Evolutionary conservation across 1,284 basidiomycete genomes (phyloP).

Genomic region (Stygiomarasmius scandens): DNA sequence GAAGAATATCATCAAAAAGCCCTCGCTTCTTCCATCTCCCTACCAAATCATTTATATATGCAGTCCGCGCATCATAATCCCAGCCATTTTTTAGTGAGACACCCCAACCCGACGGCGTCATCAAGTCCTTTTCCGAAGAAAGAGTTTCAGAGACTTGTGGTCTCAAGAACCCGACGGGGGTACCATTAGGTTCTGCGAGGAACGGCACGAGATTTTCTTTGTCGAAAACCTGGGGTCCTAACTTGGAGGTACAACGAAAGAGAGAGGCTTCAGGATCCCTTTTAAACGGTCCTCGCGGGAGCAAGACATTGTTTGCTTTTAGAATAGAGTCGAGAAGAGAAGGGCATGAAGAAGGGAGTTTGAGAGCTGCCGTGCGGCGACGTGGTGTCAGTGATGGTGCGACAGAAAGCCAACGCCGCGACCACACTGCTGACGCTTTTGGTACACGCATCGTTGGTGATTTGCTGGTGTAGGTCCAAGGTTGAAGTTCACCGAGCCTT

Average conservation of each 20-base stretch:
- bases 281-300: background rate
- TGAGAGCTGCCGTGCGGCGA: background rate
- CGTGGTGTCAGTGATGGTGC: background rate
- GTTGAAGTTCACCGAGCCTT: too few species aligned
- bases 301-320: background rate
- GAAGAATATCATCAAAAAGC: slow-evolving; percentile 30
- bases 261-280: background rate
- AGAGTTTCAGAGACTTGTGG: background rate
- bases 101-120: background rate
- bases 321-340: background rate
- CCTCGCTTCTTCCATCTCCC: slow-evolving; percentile 29
- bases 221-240: background rate
- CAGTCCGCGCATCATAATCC: slow-evolving; percentile 15
- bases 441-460: background rate
- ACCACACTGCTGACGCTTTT: background rate
- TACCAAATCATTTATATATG: slow-evolving; percentile 31
- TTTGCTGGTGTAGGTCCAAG: too few species aligned
- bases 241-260: background rate
- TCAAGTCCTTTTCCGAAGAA: background rate
- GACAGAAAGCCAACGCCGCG: background rate
- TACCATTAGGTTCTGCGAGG: background rate
- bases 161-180: background rate
- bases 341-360: background rate
- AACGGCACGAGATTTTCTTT: background rate
- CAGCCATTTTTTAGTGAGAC: background rate